Base-by-base conservation (phyloP, 2,329 filamentous ascomycete genomes). In the Clonostachys sp. region DNA sequence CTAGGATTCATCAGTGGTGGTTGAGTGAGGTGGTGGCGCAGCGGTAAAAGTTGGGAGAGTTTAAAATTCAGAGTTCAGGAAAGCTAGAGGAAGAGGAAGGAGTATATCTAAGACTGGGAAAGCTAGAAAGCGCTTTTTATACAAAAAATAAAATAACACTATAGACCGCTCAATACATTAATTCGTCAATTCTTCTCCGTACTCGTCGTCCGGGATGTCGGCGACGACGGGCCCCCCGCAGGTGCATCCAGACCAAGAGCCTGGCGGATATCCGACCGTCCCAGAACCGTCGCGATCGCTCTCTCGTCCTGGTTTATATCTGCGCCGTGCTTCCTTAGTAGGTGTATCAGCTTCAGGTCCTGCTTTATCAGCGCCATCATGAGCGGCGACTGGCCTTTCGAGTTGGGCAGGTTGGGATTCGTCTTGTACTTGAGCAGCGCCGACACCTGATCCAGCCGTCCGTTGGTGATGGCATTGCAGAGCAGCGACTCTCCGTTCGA, bases 1-100 rank as follows among this genome's bases (percentile, higher is more conserved):
- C 84, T 48, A 80, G 94, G 48, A 95, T 97, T 60, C 94, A 99
- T 66, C 77, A 81, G 5, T 97, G 94, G 94, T 99, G 94, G 94
- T 61, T 99, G 61, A 72, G 78, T 56, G 81, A 92, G 66, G 87
- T 67, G 47, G 44, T 66, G 14, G 14, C 36, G 17, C 17, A 12
- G 5, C 36, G 24, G 24, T 30, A 8, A 10, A 30, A 30, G 24
- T 30, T 10, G 38, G 12, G 17, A 13, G 14, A 38, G 39, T 17
- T 17, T 33, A 9, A n/a, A 10, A 34, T 18, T 48, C 40, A 7
- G 36, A 30, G 17, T 30, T 30, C 8, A 30, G 9, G 8, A 30
- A 30, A 30, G 8, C 24, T 30, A 30, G 24, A 30, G 24, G 24
- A 10, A 10, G 24, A 30, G 24, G 24, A 42, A 33, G 38, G 17